A percentile compares a stretch with the other conserved stretches of the same genome.
These are phyloP conservation scores for Tuctoria greenei DNA, from an alignment of 176 grass and related monocot species.

Conservation along the genomic window DNA sequence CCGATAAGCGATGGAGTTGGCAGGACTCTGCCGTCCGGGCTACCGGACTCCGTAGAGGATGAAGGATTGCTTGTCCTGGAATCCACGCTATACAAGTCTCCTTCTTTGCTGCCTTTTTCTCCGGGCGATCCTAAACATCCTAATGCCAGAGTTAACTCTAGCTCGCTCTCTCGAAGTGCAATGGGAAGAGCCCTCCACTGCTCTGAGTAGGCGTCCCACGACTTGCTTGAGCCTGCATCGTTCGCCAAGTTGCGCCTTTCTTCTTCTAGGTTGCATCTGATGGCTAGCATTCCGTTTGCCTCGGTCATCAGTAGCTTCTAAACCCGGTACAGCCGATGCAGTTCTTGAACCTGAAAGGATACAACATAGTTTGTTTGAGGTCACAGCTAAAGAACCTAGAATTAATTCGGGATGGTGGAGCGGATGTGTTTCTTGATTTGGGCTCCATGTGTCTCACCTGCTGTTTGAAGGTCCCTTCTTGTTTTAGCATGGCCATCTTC, in stretches of 20 bases:
- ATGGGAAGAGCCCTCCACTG: background rate
- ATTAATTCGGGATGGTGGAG: too few relatives aligned
- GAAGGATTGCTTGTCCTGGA: constrained; percentile 43
- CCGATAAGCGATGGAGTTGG: constrained; percentile 3
- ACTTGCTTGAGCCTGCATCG: constrained; percentile 34
- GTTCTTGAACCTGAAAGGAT: constrained; percentile 46
- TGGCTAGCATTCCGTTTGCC: background rate
- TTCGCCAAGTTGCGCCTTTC: constrained; percentile 11
- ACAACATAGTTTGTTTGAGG: background rate
- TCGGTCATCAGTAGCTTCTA: constrained; percentile 44
- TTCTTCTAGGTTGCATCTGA: constrained; percentile 15
- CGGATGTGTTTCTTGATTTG: too few relatives aligned
- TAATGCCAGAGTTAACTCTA: constrained; percentile 43
- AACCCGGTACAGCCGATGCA: constrained; percentile 55
- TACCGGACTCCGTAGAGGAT: constrained; percentile 46
- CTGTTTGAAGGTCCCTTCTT: constrained; percentile 52
- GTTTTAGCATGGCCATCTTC: constrained; percentile 62
- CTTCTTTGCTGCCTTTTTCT: background rate
- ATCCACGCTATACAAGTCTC: constrained; percentile 36
- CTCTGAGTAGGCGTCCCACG: constrained; percentile 26
- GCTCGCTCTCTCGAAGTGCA: constrained; percentile 31
- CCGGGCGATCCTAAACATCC: constrained; percentile 26
- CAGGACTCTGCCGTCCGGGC: constrained; percentile 5
- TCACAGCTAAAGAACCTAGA: too few relatives aligned
- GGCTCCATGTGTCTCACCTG: constrained; percentile 30